Evolutionary conservation across 768 basidiomycete genomes (phyloP).

Genomic region (Russula olivacea): DNA sequence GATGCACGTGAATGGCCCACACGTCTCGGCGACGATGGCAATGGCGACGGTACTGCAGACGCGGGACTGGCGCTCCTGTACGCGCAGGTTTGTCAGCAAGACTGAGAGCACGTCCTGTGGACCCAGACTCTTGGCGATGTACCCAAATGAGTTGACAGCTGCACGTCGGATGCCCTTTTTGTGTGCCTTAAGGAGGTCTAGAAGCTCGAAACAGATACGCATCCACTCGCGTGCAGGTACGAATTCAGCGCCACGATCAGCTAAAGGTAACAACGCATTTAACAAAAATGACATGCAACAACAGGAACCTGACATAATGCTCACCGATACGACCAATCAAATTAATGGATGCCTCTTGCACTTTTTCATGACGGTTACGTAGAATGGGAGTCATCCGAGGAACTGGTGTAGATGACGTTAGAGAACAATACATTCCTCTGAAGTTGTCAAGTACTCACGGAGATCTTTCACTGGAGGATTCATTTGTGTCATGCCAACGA

Average conservation of each 20-base stretch:
- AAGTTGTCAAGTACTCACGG: slow-evolving; percentile 49
- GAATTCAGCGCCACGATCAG: slow-evolving; percentile 98
- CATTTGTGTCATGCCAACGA: slow-evolving; percentile 99
- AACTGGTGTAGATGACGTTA: slow-evolving; percentile 42
- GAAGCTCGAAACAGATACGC: slow-evolving; percentile 98
- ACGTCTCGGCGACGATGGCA: slow-evolving; percentile 91
- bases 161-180: slow-evolving; percentile 99
- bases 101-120: slow-evolving; percentile 97
- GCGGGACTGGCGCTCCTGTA: slow-evolving; percentile 98
- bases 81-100: slow-evolving; percentile 90
- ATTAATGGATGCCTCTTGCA: slow-evolving; percentile 99
- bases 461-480: slow-evolving; percentile 99
- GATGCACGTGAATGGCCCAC: slow-evolving; percentile 96
- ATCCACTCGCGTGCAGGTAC: slow-evolving; percentile 99
- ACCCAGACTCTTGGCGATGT: slow-evolving; percentile 98
- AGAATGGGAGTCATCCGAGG: slow-evolving; percentile 99
- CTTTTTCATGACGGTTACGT: slow-evolving; percentile 97
- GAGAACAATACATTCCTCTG: background rate
- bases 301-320: slow-evolving; percentile 13
- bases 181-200: slow-evolving; percentile 96
- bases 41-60: slow-evolving; percentile 99
- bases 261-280: slow-evolving; percentile 33
- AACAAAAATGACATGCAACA: background rate
- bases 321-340: slow-evolving; percentile 92
- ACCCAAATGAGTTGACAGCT: slow-evolving; percentile 98